Base-by-base conservation (phyloP, 306 rosid genomes). In the Begonia fuchsioides region DNA sequence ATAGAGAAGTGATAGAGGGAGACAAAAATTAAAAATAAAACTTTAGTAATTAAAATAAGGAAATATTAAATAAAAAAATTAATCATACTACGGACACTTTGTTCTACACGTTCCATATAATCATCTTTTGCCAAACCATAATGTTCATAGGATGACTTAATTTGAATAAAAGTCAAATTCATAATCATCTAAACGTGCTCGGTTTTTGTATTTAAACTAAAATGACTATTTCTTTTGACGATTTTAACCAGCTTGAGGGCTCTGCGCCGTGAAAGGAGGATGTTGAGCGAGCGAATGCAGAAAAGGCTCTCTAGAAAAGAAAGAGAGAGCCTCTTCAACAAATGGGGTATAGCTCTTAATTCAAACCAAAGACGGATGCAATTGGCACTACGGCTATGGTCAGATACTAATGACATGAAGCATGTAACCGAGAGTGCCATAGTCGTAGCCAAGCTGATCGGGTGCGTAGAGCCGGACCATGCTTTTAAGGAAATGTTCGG, bases 401-500 rank as follows among this genome's bases (percentile, higher is more conserved):
- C 53, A 12, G 53, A 75, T 47, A 58, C 86, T 40, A 53, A 47
- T 15, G 75, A 77, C 54, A 68, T 82, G 73, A 65, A 79, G 51
- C 93, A 79, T 64, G 59, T 82, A 52, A 58, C 59, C 55, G 87
- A 74, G 47, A 92, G 96, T 71, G 96, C 98, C 39, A 54, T 69
- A 44, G 43, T 79, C 49, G 96, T 92, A 58, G 81, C 80, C 46
- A 85, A 85, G 67, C 64, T 85, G 62, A 76, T 85, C 38, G 84
- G 95, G 38, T 64, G 68, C 9, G 86, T 81, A 38, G 81, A 79
- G 67, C 93, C 98, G 32, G 77, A 77, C 15, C 72, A 60, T 15
- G 98, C 98, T 16, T 80, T 73, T 72, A 92, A 73, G 87, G 98
- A 85, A 73, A 85, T 92, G 98, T 92, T 92, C 67, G 98, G 94